Evolutionary conservation across 2,329 filamentous ascomycete genomes (phyloP).

Genomic region (Cercospora brassicicola): DNA sequence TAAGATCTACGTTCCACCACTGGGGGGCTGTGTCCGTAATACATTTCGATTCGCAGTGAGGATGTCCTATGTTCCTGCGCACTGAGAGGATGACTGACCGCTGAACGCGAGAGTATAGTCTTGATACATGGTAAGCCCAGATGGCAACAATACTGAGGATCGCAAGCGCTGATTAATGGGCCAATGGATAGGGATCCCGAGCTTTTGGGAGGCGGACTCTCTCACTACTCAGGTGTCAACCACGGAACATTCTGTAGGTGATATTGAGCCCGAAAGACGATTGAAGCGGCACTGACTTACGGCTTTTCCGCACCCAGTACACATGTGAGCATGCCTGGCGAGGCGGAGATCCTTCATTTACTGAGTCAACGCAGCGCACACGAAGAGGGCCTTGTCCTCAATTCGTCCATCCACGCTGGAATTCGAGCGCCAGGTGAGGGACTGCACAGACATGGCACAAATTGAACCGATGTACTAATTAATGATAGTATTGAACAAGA

Average conservation of each 20-base stretch:
- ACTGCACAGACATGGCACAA: not conserved
- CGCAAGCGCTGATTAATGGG: not conserved
- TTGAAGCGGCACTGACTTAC: not conserved
- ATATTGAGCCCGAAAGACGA: not conserved
- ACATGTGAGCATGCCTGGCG: not conserved
- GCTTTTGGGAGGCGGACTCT: constrained; percentile 59
- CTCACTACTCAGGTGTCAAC: constrained; percentile 60
- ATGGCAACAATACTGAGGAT: not conserved
- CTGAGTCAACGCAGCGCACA: constrained; percentile 57
- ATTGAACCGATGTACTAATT: not conserved
- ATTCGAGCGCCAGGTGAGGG: constrained; percentile 53
- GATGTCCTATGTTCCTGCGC: constrained; percentile 28
- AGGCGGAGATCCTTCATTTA: constrained; percentile 31
- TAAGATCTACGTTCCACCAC: constrained; percentile 51
- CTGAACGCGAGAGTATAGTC: not conserved
- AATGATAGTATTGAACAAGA: constrained; percentile 45
- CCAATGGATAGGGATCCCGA: constrained; percentile 49
- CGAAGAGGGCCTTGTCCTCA: constrained; percentile 60
- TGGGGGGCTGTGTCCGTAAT: constrained; percentile 60
- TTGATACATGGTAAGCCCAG: constrained; percentile 6
- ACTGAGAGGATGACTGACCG: not conserved
- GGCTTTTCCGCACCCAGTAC: not conserved
- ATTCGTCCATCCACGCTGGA: constrained; percentile 62
- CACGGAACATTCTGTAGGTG: constrained; percentile 55
- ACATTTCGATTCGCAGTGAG: constrained; percentile 57